These are phyloP conservation scores for Zygoascus sp. DNA, from an alignment of 1,139 yeast genomes.

Conservation along the genomic window DNA sequence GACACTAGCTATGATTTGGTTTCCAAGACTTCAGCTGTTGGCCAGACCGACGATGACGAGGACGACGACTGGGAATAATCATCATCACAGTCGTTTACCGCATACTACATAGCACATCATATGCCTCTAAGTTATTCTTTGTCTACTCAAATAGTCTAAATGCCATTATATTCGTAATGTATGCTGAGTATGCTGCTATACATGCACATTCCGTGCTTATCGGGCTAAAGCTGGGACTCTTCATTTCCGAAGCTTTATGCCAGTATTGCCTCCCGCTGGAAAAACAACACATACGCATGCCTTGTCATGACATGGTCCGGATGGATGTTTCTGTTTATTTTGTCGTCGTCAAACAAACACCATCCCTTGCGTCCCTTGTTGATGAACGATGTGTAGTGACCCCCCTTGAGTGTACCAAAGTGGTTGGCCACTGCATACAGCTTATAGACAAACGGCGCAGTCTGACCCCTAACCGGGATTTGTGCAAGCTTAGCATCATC, in stretches of 20 bases:
- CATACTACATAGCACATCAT: too few species aligned
- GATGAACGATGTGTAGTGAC: conserved; percentile 88
- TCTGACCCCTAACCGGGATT: conserved; percentile 69
- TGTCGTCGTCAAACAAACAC: conserved; percentile 76
- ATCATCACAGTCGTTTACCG: too few species aligned
- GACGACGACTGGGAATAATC: conserved; percentile 58
- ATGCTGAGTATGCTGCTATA: neutral
- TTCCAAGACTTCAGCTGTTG: conserved; percentile 37
- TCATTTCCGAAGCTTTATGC: too few species aligned
- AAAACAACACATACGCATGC: conserved; percentile 77
- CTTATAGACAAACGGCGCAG: conserved; percentile 73
- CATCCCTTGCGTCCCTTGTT: conserved; percentile 59
- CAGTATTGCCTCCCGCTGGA: conserved; percentile 19
- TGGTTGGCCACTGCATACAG: conserved; percentile 89
- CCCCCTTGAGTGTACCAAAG: conserved; percentile 74
- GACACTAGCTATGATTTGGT: conserved; percentile 42
- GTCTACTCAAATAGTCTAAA: neutral
- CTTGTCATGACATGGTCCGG: conserved; percentile 46
- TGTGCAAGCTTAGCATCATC: conserved; percentile 41
- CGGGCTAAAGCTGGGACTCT: neutral
- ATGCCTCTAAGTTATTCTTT: neutral
- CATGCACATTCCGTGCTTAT: neutral
- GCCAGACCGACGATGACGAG: conserved; percentile 37
- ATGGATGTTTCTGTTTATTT: conserved; percentile 43
- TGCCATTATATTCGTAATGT: neutral